A percentile compares a stretch with the other conserved stretches of the same genome.
Conservation (phyloP, 2,329 filamentous ascomycete genomes). For the Teratosphaeria destructans region DNA sequence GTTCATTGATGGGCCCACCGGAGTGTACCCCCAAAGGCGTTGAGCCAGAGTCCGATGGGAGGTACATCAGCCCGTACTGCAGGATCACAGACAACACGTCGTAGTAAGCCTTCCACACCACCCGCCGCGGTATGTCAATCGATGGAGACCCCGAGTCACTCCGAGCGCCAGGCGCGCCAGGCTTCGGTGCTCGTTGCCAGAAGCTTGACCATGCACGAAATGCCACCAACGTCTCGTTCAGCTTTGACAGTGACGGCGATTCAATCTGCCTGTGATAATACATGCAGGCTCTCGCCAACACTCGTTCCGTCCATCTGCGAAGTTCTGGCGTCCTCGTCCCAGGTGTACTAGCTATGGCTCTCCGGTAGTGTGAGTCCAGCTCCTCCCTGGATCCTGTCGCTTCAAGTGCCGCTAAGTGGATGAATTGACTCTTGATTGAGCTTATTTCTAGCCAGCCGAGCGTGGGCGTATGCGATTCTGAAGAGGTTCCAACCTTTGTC, state of each 20-base stretch:
- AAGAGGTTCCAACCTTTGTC: background rate
- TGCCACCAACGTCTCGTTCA: conserved; percentile 21
- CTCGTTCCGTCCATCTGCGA: conserved; percentile 23
- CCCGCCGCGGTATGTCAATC: conserved; percentile 40
- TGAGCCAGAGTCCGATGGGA: conserved; percentile 6
- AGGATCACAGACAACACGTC: conserved; percentile 66
- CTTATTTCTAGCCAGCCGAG: conserved; percentile 72
- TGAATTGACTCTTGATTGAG: conserved; percentile 26
- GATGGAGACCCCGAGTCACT: conserved; percentile 26
- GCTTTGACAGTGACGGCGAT: conserved; percentile 10
- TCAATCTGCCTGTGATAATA: conserved; percentile 15
- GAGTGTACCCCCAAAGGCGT: background rate
- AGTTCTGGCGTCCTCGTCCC: conserved; percentile 21
- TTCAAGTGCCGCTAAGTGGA: conserved; percentile 20
- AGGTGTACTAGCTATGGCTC: conserved; percentile 13
- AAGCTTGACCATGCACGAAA: conserved; percentile 59
- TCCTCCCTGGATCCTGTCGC: conserved; percentile 14
- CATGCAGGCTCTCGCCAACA: conserved; percentile 22
- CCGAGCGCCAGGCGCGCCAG: conserved; percentile 2
- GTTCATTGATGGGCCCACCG: conserved; percentile 23
- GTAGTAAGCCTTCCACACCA: conserved; percentile 82
- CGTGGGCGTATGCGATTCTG: conserved; percentile 32
- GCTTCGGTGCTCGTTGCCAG: conserved; percentile 37
- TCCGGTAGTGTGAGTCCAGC: conserved; percentile 13
- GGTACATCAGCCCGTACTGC: conserved; percentile 52